Percentiles rank a stretch among this genome's conserved stretches.
These are phyloP conservation scores for Trichoderma semiorbis DNA, from an alignment of 2,329 filamentous ascomycete genomes.

Conservation along the genomic window DNA sequence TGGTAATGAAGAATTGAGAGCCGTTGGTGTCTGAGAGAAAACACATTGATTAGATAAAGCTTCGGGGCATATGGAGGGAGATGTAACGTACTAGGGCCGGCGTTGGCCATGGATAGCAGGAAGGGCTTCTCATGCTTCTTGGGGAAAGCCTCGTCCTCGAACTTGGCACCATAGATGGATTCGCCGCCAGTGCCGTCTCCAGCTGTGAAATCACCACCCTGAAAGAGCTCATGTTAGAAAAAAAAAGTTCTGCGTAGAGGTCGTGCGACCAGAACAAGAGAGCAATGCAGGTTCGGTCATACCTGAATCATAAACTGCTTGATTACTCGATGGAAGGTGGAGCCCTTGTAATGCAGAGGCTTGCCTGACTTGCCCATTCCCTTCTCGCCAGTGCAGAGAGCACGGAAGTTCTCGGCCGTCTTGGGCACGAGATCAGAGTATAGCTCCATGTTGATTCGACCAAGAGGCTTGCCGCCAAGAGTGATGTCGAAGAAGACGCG, in stretches of 20 bases:
- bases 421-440: constrained; percentile 77
- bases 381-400: constrained; percentile 93
- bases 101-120: constrained; percentile 96
- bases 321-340: constrained; percentile 91
- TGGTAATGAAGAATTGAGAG: constrained; percentile 97
- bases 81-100: constrained; percentile 70
- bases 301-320: constrained; percentile 90
- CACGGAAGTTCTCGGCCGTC: constrained; percentile 94
- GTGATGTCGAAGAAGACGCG: constrained; percentile 93
- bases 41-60: neutral
- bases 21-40: constrained; percentile 75
- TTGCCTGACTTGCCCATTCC: constrained; percentile 77
- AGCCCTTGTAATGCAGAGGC: constrained; percentile 89
- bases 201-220: constrained; percentile 94
- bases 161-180: constrained; percentile 96
- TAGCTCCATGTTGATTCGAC: constrained; percentile 84
- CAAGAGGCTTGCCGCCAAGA: constrained; percentile 69
- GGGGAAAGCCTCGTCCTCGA: constrained; percentile 93
- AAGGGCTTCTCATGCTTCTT: constrained; percentile 91
- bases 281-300: neutral
- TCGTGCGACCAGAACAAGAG: neutral
- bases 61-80: neutral
- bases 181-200: constrained; percentile 95
- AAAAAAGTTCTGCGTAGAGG: neutral
- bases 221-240: neutral